These are phyloP conservation scores for Passiflora organensis DNA, from an alignment of 345 rosid genomes.

Conservation along the genomic window DNA sequence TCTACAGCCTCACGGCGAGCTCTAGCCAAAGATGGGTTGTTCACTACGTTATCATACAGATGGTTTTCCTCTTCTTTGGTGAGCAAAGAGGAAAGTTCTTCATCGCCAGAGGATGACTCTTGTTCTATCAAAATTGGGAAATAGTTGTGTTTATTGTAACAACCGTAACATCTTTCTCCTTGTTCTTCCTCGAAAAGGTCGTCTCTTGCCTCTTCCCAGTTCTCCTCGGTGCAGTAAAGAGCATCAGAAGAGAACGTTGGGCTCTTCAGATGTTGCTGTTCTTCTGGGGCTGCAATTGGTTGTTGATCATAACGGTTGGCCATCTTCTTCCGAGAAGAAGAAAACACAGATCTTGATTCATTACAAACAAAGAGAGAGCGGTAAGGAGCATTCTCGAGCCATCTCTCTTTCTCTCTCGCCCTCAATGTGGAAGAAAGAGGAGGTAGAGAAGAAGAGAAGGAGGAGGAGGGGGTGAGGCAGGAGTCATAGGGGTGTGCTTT, in stretches of 20 bases:
- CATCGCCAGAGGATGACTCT: conserved; percentile 73
- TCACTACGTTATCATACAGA: conserved; percentile 16
- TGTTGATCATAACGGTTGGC: conserved; percentile 32
- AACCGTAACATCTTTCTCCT: background rate
- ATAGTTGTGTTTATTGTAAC: background rate
- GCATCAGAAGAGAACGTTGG: conserved; percentile 28
- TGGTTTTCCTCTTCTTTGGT: conserved; percentile 43
- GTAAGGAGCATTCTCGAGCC: conserved; percentile 18
- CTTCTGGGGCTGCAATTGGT: conserved; percentile 11
- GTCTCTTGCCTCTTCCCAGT: conserved; percentile 36
- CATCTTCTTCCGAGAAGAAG: conserved; percentile 53
- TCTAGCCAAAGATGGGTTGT: conserved; percentile 23
- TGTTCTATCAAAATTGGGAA: conserved; percentile 38
- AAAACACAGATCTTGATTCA: conserved; percentile 32
- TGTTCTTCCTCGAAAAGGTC: conserved; percentile 10
- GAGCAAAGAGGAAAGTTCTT: conserved; percentile 42
- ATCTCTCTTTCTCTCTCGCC: conserved; percentile 23
- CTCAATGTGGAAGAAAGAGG: conserved; percentile 5
- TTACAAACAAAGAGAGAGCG: conserved; percentile 21
- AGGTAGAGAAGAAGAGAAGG: background rate
- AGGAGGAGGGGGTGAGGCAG: background rate
- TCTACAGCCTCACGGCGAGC: conserved; percentile 63
- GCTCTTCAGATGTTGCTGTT: conserved; percentile 13
- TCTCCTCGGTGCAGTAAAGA: conserved; percentile 60
- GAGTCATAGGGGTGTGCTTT: conserved; percentile 9